phyloP scores from a whole-genome alignment of 257 asterid genomes.

The Cordia subcordata region DNA sequence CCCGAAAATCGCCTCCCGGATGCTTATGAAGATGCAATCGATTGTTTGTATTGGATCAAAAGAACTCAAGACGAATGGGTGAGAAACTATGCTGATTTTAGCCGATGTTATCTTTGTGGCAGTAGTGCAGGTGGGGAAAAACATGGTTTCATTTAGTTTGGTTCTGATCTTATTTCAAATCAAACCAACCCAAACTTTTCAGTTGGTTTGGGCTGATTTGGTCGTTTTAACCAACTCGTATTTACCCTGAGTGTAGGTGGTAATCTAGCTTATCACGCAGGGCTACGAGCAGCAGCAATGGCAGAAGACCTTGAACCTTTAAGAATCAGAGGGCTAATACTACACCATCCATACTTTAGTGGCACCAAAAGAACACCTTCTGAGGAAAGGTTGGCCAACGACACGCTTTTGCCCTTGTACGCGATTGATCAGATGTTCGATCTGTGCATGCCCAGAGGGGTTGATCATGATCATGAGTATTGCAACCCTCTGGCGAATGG shows the following conservation, averaged over 20 bases:
- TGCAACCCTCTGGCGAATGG: constrained; percentile 21
- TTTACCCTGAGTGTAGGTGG: not conserved
- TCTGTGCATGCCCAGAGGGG: constrained; percentile 19
- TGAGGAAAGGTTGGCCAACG: constrained; percentile 15
- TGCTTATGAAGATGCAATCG: constrained; percentile 41
- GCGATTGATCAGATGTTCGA: constrained; percentile 22
- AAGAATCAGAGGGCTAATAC: constrained; percentile 24
- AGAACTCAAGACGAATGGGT: constrained; percentile 31
- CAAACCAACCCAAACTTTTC: no score
- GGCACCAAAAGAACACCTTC: constrained; percentile 21
- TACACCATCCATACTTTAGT: constrained; percentile 31
- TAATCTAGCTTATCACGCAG: constrained; percentile 35
- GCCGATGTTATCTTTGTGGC: constrained; percentile 26
- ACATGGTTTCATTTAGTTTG: no score
- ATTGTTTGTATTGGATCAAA: constrained; percentile 28
- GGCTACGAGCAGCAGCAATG: constrained; percentile 12
- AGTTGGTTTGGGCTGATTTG: no score
- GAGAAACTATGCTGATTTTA: constrained; percentile 24
- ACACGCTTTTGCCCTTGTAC: constrained; percentile 13
- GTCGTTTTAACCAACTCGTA: no score
- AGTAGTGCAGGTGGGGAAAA: constrained; percentile 30
- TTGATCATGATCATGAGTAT: constrained; percentile 26
- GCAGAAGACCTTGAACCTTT: constrained; percentile 17
- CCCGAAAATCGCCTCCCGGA: constrained; percentile 43
- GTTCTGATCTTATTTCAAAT: no score